Evolutionary conservation across 129 eudicot species (phyloP).

Genomic region (Kitagawia praeruptora): DNA sequence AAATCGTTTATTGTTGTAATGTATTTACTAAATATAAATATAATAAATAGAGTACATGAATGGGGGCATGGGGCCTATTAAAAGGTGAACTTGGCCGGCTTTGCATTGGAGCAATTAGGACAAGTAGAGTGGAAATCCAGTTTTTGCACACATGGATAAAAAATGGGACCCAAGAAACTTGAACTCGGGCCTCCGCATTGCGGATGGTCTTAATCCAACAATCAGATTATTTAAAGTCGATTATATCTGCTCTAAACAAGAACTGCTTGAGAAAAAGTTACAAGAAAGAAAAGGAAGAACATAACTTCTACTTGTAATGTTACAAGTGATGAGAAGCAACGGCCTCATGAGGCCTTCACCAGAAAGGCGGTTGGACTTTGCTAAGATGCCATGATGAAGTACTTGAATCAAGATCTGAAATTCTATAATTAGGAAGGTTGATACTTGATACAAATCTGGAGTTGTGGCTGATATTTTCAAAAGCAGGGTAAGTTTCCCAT

Average conservation of each 20-base stretch:
- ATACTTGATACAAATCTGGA: constrained; percentile 4
- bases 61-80: too few species aligned
- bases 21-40: too few species aligned
- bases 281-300: not conserved
- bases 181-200: too few species aligned
- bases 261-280: not conserved
- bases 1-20: too few species aligned
- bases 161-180: too few species aligned
- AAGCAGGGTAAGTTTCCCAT: constrained; percentile 51
- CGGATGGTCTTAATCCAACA: not conserved
- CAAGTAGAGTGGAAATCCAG: too few species aligned
- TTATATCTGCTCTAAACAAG: not conserved
- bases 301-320: not conserved
- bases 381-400: constrained; percentile 3
- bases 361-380: not conserved
- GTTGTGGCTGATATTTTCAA: constrained; percentile 26
- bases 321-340: not conserved
- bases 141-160: too few species aligned
- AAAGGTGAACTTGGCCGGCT: too few species aligned
- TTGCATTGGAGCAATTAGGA: too few species aligned
- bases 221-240: not conserved
- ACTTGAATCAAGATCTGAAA: not conserved
- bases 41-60: too few species aligned
- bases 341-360: not conserved
- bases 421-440: constrained; percentile 8